Conservation (phyloP, 2,329 filamentous ascomycete species). For the Apiospora marii region DNA sequence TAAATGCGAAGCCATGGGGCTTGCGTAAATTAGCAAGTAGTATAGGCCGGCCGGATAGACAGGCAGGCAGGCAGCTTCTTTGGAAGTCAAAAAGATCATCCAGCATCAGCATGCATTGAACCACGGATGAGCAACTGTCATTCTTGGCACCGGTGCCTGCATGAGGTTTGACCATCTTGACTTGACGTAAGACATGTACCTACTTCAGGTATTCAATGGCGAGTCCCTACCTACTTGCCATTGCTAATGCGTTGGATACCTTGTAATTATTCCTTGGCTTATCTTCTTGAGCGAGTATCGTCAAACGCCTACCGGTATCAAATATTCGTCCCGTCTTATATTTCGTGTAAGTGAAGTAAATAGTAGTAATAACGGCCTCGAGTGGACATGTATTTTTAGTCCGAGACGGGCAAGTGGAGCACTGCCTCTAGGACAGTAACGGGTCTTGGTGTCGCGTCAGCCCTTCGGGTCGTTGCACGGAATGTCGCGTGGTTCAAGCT, state of each 20-base stretch:
- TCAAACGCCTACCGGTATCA: conserved; percentile 5
- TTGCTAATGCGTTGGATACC: no score
- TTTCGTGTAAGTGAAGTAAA: background rate
- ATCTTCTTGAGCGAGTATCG: background rate
- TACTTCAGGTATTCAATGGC: background rate
- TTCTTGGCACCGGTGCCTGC: background rate
- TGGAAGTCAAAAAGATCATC: background rate
- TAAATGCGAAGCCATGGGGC: conserved; percentile 1
- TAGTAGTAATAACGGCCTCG: no score
- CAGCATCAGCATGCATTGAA: background rate
- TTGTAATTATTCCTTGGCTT: background rate
- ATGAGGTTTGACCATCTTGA: background rate
- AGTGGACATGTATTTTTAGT: background rate
- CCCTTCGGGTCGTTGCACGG: background rate
- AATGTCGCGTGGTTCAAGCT: conserved; percentile 7
- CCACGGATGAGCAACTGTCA: background rate
- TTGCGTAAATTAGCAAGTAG: background rate
- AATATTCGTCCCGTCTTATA: background rate
- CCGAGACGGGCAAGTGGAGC: conserved; percentile 12
- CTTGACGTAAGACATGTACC: background rate
- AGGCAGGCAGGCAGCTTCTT: background rate
- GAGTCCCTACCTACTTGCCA: background rate
- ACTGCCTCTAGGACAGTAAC: background rate
- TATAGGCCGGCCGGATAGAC: background rate
- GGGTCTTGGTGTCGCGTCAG: conserved; percentile 7